Evolutionary conservation across 139 green algal genomes (phyloP).

Genomic region (Trebouxia sp.): DNA sequence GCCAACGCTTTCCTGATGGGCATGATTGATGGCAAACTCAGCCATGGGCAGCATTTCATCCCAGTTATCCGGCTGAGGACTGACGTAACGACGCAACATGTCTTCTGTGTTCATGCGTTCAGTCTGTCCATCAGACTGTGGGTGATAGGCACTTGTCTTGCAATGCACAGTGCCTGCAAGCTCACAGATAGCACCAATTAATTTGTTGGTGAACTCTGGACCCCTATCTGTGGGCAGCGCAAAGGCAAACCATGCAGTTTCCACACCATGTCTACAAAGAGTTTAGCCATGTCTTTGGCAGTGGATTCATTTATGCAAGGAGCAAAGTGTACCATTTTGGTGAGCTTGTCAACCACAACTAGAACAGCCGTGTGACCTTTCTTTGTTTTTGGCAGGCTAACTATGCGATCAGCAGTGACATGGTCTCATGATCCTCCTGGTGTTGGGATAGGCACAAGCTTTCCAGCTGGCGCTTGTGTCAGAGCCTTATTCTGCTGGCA

Average conservation of each 20-base stretch:
- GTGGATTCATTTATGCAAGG: neutral
- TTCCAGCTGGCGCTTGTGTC: too few species aligned
- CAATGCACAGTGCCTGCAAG: slow-evolving; percentile 29
- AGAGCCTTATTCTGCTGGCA: too few species aligned
- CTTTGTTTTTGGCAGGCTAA: slow-evolving; percentile 32
- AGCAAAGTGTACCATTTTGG: slow-evolving; percentile 47
- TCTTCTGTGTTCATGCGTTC: slow-evolving; percentile 69
- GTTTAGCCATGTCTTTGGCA: neutral
- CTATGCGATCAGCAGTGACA: slow-evolving; percentile 47
- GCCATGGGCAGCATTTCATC: slow-evolving; percentile 37
- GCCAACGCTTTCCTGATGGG: slow-evolving; percentile 23
- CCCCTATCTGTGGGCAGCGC: slow-evolving; percentile 38
- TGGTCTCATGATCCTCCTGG: slow-evolving; percentile 23
- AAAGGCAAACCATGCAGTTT: too few species aligned
- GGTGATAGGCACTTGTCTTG: slow-evolving; percentile 52
- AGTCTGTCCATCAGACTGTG: slow-evolving; percentile 69
- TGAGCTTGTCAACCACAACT: slow-evolving; percentile 47
- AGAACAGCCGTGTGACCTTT: slow-evolving; percentile 40
- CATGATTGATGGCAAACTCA: slow-evolving; percentile 64
- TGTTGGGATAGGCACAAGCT: slow-evolving; percentile 33
- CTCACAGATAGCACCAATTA: slow-evolving; percentile 40
- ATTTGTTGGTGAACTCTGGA: slow-evolving; percentile 40
- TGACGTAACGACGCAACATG: slow-evolving; percentile 49
- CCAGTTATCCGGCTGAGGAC: slow-evolving; percentile 48
- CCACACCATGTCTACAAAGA: slow-evolving; percentile 45